Base-by-base conservation (phyloP, 371 early-diverging fungal species). In the Mucor saturninus region DNA sequence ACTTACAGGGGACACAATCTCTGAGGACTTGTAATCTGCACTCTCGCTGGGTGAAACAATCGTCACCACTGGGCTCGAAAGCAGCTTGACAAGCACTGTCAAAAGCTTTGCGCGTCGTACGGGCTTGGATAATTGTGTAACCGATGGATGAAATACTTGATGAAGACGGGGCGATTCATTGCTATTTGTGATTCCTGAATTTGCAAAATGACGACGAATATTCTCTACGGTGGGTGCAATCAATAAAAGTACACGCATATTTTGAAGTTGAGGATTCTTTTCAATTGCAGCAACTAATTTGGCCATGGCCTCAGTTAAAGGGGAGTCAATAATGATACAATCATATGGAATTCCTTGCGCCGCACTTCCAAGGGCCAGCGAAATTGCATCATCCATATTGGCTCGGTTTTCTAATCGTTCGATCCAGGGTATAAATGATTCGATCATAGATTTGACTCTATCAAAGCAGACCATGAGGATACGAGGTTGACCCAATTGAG, bases 121-220 rank as follows among this genome's bases (percentile, higher is more conserved):
- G 5, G 86, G 86, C 32, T 83, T 85, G n/a, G 83, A 79, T 53
- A 85, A 64, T 21, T 83, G 67, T 5, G 79, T 74, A 0, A 85
- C 57, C 15, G 57, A 64, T n/a, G 73, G 71, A 40, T 75, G 67
- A 38, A 67, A 70, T 8, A 65, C 51, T n/a, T 62, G 56, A n/a
- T 70, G 57, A 21, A 56, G 38, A 39, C 50, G 60, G 2, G 49
- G 21, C 6, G 56, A 38, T 14, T 50, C 51, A 11, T 50, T 30
- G 5, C 40, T 37, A 9, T 37, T 29, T 30, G 39, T 26, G 29
- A 40, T 28, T 1, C 21, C 38, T 3, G 53, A 53, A 46, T 69
- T 56, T 30, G 53, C 42, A 21, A 64, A 56, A 59, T 69, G 59
- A 5, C 67, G 72, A 3, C 68, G 65, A 14, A 77, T 73, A 28